Evolutionary conservation across 2,329 filamentous ascomycete genomes (phyloP).

Genomic region (Harringtonia lauricola): DNA sequence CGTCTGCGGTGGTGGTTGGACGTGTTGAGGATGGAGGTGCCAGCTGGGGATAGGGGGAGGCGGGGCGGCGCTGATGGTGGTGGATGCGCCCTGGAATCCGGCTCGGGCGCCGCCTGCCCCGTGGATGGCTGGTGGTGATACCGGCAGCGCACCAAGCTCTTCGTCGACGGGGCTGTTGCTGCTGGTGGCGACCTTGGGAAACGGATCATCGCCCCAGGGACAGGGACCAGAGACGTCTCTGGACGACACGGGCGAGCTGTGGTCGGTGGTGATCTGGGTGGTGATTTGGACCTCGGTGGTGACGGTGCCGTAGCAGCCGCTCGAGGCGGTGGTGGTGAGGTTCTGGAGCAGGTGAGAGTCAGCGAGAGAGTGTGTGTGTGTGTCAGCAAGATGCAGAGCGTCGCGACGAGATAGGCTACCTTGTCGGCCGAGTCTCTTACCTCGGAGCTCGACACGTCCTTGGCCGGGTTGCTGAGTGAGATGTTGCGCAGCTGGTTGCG

Average conservation of each 20-base stretch:
- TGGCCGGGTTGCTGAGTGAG: conserved; percentile 32
- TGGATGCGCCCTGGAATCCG: conserved; percentile 4
- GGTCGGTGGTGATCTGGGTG: conserved; percentile 14
- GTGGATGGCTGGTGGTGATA: conserved; percentile 1
- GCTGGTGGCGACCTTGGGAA: conserved; percentile 5
- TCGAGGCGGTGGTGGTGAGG: conserved; percentile 15
- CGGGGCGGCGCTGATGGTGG: conserved; percentile 6
- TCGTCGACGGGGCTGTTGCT: conserved; percentile 1
- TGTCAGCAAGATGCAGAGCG: too few relatives aligned
- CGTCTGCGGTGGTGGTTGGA: neutral
- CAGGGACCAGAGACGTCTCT: neutral
- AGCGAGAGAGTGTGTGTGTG: too few relatives aligned
- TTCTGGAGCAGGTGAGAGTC: too few relatives aligned
- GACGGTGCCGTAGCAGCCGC: conserved; percentile 36
- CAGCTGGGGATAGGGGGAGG: neutral
- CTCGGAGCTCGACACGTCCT: conserved; percentile 18
- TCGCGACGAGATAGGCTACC: conserved; percentile 15
- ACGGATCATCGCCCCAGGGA: conserved; percentile 9
- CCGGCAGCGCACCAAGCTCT: neutral
- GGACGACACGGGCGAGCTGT: conserved; percentile 5
- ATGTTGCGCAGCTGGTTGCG: conserved; percentile 44
- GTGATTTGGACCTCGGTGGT: conserved; percentile 40
- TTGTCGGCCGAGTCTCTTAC: conserved; percentile 21
- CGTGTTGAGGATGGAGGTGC: neutral
- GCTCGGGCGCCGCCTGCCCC: neutral